Evolutionary conservation across 352 stramenopile species (phyloP).

Genomic region (Elongisporangium anandrum): DNA sequence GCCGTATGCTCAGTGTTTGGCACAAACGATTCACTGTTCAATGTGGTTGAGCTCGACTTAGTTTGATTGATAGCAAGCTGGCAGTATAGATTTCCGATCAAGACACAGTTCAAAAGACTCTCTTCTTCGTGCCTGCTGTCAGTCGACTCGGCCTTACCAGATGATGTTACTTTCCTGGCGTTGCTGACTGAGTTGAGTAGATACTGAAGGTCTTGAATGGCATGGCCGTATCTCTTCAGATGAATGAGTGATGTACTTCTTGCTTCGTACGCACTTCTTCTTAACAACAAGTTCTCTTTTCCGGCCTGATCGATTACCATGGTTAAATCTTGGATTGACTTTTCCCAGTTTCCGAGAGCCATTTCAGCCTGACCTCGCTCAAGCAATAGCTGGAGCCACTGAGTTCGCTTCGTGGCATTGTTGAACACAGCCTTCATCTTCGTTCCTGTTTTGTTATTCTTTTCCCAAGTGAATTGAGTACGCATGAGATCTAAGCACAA

Average conservation of each 20-base stretch:
- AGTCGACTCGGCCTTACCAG: not conserved
- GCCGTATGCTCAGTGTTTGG: constrained; percentile 4
- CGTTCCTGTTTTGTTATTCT: constrained; percentile 16
- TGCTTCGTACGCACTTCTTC: constrained; percentile 23
- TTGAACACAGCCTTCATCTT: constrained; percentile 28
- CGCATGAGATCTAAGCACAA: constrained; percentile 33
- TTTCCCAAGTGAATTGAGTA: constrained; percentile 34
- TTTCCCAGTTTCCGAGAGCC: constrained; percentile 31
- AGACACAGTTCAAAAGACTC: constrained; percentile 26
- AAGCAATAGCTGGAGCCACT: constrained; percentile 47
- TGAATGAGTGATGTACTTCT: constrained; percentile 32
- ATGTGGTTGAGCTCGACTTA: constrained; percentile 16
- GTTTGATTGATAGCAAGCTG: constrained; percentile 46
- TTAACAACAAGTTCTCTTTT: constrained; percentile 20
- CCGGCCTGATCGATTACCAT: constrained; percentile 33
- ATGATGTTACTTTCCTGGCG: not conserved
- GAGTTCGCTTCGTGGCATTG: constrained; percentile 29
- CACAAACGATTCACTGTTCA: constrained; percentile 15
- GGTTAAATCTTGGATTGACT: constrained; percentile 35
- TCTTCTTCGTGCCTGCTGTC: constrained; percentile 15
- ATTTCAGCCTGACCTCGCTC: constrained; percentile 33
- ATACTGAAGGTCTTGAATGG: constrained; percentile 47
- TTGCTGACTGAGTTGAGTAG: constrained; percentile 16
- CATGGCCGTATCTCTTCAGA: constrained; percentile 27
- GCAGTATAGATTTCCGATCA: constrained; percentile 59